These are phyloP conservation scores for Aegilops speltoides DNA, from an alignment of 176 grass and related monocot species.

Conservation along the genomic window DNA sequence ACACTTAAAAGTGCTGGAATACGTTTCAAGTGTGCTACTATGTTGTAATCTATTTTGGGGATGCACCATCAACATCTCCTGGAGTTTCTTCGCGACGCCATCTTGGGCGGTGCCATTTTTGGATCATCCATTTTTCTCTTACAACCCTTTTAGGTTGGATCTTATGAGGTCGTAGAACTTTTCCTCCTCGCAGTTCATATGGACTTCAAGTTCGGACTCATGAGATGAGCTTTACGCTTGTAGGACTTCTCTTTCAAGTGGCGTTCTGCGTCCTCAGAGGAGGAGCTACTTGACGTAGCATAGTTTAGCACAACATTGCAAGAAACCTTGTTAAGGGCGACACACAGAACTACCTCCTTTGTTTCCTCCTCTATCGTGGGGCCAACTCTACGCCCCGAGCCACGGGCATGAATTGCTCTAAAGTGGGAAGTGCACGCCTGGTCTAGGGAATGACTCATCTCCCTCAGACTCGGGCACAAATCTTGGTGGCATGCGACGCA, in stretches of 20 bases:
- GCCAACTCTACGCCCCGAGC: background rate
- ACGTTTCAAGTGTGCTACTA: background rate
- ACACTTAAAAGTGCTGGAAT: background rate
- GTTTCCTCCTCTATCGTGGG: no score
- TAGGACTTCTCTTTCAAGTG: background rate
- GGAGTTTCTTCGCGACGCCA: background rate
- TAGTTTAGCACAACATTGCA: background rate
- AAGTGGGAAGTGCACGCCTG: accelerated
- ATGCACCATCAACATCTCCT: background rate
- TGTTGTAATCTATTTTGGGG: background rate
- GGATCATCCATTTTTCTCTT: background rate
- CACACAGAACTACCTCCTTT: background rate
- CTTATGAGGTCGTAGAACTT: background rate
- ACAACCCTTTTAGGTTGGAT: background rate
- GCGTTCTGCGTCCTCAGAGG: background rate
- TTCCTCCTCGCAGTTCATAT: background rate
- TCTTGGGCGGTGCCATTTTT: background rate
- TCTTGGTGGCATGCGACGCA: background rate
- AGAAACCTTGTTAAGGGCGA: no score
- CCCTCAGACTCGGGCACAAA: background rate
- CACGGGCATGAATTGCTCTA: background rate
- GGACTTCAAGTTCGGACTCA: background rate
- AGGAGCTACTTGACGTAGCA: background rate
- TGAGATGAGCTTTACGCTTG: background rate
- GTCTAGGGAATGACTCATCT: background rate